Conservation (phyloP, 169 alveolate species). For the Plasmodium gallinaceum region DNA sequence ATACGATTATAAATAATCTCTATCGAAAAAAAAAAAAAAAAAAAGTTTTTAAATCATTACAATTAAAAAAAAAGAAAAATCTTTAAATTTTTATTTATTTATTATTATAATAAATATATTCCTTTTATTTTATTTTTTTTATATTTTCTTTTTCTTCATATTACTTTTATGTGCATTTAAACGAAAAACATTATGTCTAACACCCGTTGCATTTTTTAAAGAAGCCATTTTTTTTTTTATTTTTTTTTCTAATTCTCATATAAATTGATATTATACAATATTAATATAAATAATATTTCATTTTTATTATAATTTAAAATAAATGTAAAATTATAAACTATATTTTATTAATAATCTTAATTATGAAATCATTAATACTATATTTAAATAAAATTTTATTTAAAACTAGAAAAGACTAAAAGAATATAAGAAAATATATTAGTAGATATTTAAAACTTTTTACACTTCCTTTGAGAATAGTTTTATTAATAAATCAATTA, state of each 20-base stretch:
- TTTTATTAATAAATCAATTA: too few species aligned
- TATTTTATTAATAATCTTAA: too few species aligned
- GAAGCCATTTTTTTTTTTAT: conserved; percentile 38
- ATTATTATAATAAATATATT: not conserved
- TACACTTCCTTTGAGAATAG: too few species aligned
- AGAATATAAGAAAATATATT: too few species aligned
- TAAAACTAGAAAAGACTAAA: too few species aligned
- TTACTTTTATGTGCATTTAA: conserved; percentile 73
- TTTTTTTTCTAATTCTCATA: not conserved
- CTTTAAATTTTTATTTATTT: not conserved
- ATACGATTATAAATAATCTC: conserved; percentile 64
- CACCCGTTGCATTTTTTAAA: conserved; percentile 49
- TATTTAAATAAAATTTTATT: too few species aligned
- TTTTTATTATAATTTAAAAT: conserved; percentile 1
- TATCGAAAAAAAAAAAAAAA: conserved; percentile 10
- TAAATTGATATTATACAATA: conserved; percentile 5
- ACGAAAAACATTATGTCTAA: conserved; percentile 72
- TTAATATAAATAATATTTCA: conserved; percentile 2
- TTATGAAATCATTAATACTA: too few species aligned
- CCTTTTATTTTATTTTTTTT: not conserved
- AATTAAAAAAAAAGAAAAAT: not conserved
- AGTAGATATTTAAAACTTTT: too few species aligned
- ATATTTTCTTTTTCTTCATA: not conserved
- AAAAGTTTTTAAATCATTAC: not conserved
- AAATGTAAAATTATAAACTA: not conserved